A percentile compares a stretch with the other conserved stretches of the same genome.
Conservation (phyloP, 1,284 basidiomycete species). For the Boletus semigastroideus region DNA sequence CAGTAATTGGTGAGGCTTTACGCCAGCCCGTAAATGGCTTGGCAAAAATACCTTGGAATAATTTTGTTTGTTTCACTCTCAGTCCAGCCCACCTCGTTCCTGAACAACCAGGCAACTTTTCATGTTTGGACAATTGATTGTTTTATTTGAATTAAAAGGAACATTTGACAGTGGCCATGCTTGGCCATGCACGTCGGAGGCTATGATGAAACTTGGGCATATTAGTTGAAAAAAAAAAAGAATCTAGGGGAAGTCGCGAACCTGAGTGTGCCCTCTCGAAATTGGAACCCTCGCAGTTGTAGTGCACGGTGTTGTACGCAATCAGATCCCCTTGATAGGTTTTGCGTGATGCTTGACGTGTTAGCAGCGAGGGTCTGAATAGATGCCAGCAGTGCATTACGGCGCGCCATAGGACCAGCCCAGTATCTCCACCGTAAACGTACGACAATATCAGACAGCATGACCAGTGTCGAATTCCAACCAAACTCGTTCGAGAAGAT, state of each 20-base stretch:
- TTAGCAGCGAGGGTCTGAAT: constrained; percentile 29
- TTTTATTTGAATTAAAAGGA: constrained; percentile 9
- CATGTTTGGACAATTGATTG: constrained; percentile 10
- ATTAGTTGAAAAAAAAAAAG: constrained; percentile 3
- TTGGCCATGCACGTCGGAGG: constrained; percentile 10
- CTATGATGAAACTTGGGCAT: constrained; percentile 15
- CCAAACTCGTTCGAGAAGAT: constrained; percentile 6
- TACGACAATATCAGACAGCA: constrained; percentile 10
- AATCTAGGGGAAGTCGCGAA: constrained; percentile 15
- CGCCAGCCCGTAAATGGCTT: constrained; percentile 9
- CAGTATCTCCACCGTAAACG: constrained; percentile 24
- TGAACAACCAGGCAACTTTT: constrained; percentile 17
- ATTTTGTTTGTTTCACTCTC: constrained; percentile 11
- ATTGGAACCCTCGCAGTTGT: constrained; percentile 23
- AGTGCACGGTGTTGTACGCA: constrained; percentile 27
- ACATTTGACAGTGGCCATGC: constrained; percentile 9
- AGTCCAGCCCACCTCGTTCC: constrained; percentile 15
- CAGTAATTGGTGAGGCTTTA: constrained; percentile 24
- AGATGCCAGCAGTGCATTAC: constrained; percentile 32
- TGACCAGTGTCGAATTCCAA: neutral
- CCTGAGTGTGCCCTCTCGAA: constrained; percentile 32
- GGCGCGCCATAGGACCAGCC: constrained; percentile 17
- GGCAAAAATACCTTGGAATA: constrained; percentile 11
- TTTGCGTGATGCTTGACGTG: constrained; percentile 32
- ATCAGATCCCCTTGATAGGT: constrained; percentile 19